Conservation (phyloP, 2,329 filamentous ascomycete genomes). For the Aspergillus puulaauensis region DNA sequence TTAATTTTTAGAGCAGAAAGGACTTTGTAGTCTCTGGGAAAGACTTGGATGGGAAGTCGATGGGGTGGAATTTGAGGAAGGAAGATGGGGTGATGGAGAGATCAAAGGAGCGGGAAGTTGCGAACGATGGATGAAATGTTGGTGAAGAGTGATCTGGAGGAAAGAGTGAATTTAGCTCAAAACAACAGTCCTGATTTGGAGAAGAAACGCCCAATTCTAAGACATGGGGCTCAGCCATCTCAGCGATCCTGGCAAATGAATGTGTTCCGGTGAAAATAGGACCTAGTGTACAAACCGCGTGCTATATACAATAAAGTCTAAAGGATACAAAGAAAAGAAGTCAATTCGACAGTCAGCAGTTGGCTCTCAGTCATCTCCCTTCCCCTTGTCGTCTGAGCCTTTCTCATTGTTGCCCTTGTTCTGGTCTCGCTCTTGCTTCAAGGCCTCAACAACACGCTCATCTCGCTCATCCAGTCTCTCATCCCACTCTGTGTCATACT, state of each 20-base stretch:
- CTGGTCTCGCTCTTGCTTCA: slow-evolving; percentile 50
- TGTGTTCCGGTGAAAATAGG: neutral
- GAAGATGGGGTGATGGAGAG: neutral
- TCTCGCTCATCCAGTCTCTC: slow-evolving; percentile 71
- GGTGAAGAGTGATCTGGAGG: neutral
- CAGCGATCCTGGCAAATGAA: neutral
- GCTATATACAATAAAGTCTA: neutral
- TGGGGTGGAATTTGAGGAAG: too few species aligned
- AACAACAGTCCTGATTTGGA: neutral
- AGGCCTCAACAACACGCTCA: slow-evolving; percentile 54
- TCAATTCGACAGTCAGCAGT: neutral
- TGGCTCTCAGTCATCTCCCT: slow-evolving; percentile 27
- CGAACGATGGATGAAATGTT: neutral
- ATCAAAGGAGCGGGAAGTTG: neutral
- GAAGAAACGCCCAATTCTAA: neutral
- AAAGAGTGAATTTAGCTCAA: neutral
- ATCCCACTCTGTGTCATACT: slow-evolving; percentile 91
- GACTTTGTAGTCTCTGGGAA: neutral
- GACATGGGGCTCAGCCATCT: neutral
- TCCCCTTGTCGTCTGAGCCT: slow-evolving; percentile 26
- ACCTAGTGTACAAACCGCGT: neutral
- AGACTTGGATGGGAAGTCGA: neutral
- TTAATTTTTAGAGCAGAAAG: neutral
- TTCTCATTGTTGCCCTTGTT: slow-evolving; percentile 28
- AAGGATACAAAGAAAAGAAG: slow-evolving; percentile 1